Base-by-base conservation (phyloP, 2,329 filamentous ascomycete genomes). In the Scortechinia acanthostroma region DNA sequence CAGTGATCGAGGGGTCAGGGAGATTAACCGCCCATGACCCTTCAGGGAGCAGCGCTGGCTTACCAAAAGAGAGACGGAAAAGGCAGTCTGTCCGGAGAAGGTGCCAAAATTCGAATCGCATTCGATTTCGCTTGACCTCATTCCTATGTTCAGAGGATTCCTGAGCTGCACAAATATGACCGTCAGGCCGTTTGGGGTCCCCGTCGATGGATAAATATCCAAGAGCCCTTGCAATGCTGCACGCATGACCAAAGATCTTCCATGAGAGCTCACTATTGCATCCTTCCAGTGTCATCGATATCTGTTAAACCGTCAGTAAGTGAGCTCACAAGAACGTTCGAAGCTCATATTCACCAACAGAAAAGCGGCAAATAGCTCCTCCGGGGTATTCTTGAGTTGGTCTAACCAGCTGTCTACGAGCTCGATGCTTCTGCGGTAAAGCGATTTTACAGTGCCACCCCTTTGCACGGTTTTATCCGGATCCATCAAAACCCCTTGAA, bases 181-280 rank as follows among this genome's bases (percentile, higher is more conserved):
- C n/a, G n/a, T n/a, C n/a, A n/a, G n/a, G n/a, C n/a, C n/a, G n/a
- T 10, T 30, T 30, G 25, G 25, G 25, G n/a, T n/a, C n/a, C 25
- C n/a, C 25, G n/a, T 30, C 25, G n/a, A 30, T n/a, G 25, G 25
- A 30, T 10, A 30, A 30, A 30, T 30, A 30, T n/a, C 25, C 25
- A 10, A 30, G n/a, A 30, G 25, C 25, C 25, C 25, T 30, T 10
- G 25, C 25, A 30, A 30, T 30, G 10, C 10, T 30, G 25, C 25
- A 30, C 10, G 25, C 25, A 10, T 30, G 25, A 30, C 25, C 25
- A n/a, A 30, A 30, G n/a, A 30, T 30, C 25, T 30, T 30, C 25
- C 25, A 30, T 30, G 25, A 30, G n/a, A 30, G 25, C n/a, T 30
- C 25, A n/a, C 25, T 30, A n/a, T 30, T 30, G n/a, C 25, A 30